A percentile compares a stretch with the other conserved stretches of the same genome.
Conservation (phyloP, 495 filamentous ascomycete species). For the Penicillium verhagenii region DNA sequence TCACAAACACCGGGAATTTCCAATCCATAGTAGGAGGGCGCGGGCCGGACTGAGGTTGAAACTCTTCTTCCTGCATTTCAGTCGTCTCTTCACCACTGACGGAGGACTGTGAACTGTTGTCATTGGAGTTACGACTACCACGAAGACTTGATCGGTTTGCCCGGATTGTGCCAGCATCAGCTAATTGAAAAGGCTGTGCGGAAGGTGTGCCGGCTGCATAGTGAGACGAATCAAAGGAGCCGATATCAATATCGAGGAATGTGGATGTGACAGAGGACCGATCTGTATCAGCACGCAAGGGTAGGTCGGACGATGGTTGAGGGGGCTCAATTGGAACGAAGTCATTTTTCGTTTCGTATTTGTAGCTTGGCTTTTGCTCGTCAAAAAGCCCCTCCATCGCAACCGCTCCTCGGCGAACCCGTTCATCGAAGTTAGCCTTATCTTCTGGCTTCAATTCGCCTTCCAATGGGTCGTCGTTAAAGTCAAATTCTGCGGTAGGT, state of each 20-base stretch:
- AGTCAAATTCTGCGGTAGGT: slow-evolving; percentile 19
- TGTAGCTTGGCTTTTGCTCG: slow-evolving; percentile 46
- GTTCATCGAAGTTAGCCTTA: slow-evolving; percentile 47
- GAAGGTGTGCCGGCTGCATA: slow-evolving; percentile 46
- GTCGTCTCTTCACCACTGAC: slow-evolving; percentile 27
- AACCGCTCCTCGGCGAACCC: slow-evolving; percentile 48
- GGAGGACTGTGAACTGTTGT: slow-evolving; percentile 33
- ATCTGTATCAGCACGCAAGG: slow-evolving; percentile 49
- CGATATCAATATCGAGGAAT: slow-evolving; percentile 49
- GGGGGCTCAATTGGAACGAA: slow-evolving; percentile 41
- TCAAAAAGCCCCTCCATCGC: slow-evolving; percentile 51
- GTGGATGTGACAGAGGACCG: slow-evolving; percentile 49
- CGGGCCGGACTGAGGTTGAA: slow-evolving; percentile 35
- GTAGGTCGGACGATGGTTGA: slow-evolving; percentile 43
- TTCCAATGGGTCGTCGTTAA: slow-evolving; percentile 24
- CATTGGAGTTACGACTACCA: slow-evolving; percentile 36
- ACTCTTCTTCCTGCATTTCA: slow-evolving; percentile 28
- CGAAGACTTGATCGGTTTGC: slow-evolving; percentile 47
- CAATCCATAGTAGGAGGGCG: slow-evolving; percentile 51
- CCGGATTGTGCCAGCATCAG: slow-evolving; percentile 50
- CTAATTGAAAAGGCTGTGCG: slow-evolving; percentile 47
- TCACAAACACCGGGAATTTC: slow-evolving; percentile 44
- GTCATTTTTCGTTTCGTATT: slow-evolving; percentile 48
- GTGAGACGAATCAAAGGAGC: slow-evolving; percentile 47
- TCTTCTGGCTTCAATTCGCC: slow-evolving; percentile 37